These are phyloP conservation scores for Russula abietina DNA, from an alignment of 768 basidiomycete species.

Conservation along the genomic window DNA sequence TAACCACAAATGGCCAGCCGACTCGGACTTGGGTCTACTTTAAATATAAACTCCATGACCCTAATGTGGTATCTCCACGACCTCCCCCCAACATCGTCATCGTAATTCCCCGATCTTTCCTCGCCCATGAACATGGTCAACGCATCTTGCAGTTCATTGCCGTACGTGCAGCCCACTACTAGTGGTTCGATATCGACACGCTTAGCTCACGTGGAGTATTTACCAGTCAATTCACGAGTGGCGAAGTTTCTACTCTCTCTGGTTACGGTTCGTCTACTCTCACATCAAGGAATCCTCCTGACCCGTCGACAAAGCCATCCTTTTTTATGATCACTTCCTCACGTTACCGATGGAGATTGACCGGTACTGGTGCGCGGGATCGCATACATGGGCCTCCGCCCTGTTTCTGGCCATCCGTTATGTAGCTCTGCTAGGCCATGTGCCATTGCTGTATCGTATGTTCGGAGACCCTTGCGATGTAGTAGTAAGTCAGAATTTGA, in stretches of 20 bases:
- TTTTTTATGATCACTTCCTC: constrained; percentile 42
- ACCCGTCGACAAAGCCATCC: constrained; percentile 25
- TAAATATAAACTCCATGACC: not conserved
- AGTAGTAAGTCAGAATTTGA: not conserved
- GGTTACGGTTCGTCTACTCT: not conserved
- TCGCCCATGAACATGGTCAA: not conserved
- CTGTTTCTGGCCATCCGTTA: constrained; percentile 28
- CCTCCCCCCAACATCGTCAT: not conserved
- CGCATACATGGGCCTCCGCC: constrained; percentile 18
- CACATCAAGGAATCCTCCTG: not conserved
- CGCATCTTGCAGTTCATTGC: not conserved
- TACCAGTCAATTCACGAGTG: not conserved
- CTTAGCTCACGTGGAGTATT: not conserved
- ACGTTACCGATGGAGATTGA: constrained; percentile 41
- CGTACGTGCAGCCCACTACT: not conserved
- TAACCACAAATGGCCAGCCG: not conserved
- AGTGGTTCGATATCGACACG: too few relatives aligned
- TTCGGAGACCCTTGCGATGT: not conserved
- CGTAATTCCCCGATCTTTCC: not conserved
- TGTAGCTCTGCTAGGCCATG: constrained; percentile 23
- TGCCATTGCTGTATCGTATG: constrained; percentile 20
- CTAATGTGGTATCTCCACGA: too few relatives aligned
- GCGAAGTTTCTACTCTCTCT: not conserved
- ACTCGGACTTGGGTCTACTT: too few relatives aligned
- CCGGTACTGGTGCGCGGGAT: constrained; percentile 36